These are phyloP conservation scores for Boletus subparvulus DNA, from an alignment of 768 basidiomycete genomes.

Conservation along the genomic window DNA sequence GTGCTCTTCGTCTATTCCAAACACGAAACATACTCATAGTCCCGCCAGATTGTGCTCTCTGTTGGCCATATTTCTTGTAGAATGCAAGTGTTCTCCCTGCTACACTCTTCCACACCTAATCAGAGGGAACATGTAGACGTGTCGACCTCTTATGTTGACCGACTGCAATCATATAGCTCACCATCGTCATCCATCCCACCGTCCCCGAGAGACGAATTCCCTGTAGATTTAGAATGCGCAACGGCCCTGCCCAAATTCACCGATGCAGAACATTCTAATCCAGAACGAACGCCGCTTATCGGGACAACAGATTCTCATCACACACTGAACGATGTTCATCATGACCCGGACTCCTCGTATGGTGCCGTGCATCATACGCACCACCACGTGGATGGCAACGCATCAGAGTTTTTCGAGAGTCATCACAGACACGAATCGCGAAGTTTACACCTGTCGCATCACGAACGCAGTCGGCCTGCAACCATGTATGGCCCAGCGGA, in stretches of 20 bases:
- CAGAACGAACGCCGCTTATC: slow-evolving; percentile 25
- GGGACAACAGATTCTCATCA: background rate
- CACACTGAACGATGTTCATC: background rate
- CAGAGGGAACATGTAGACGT: slow-evolving; percentile 45
- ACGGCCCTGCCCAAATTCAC: slow-evolving; percentile 3
- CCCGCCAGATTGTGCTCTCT: slow-evolving; percentile 58
- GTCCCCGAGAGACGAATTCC: slow-evolving; percentile 28
- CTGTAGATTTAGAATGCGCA: slow-evolving; percentile 3
- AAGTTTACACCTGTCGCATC: slow-evolving; percentile 28
- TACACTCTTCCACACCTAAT: background rate
- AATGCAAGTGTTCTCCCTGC: slow-evolving; percentile 55
- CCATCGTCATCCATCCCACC: slow-evolving; percentile 40
- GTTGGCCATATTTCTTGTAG: slow-evolving; percentile 71
- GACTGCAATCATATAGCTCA: slow-evolving; percentile 62
- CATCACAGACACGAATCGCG: slow-evolving; percentile 37
- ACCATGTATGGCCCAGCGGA: slow-evolving; percentile 23
- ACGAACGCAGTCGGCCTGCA: slow-evolving; percentile 25
- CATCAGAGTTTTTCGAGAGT: slow-evolving; percentile 30
- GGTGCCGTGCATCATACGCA: slow-evolving; percentile 15
- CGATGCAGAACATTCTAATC: background rate
- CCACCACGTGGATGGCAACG: background rate
- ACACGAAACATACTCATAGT: background rate
- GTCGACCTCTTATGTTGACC: slow-evolving; percentile 74
- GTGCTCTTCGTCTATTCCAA: slow-evolving; percentile 27
- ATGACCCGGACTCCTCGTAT: slow-evolving; percentile 14